Conservation (phyloP, 345 rosid genomes). For the Hypericum androsaemum region DNA sequence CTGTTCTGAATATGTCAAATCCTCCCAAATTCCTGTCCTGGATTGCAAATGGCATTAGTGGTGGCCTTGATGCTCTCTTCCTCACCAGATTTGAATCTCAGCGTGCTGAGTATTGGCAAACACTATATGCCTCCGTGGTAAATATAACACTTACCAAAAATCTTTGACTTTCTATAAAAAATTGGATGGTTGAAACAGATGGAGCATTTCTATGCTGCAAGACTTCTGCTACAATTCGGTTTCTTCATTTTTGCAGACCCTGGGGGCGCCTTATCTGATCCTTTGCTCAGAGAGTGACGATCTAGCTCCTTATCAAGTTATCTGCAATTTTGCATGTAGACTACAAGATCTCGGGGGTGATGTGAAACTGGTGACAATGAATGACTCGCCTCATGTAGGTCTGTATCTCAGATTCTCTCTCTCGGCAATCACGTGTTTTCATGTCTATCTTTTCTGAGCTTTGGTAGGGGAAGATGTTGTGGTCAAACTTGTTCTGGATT, state of each 20-base stretch:
- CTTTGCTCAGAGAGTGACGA: constrained; percentile 73
- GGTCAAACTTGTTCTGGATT: background rate
- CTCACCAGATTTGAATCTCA: constrained; percentile 78
- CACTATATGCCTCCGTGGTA: constrained; percentile 79
- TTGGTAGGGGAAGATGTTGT: background rate
- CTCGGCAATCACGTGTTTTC: background rate
- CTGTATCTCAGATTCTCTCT: constrained; percentile 19
- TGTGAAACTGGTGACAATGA: constrained; percentile 67
- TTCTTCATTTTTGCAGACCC: constrained; percentile 33
- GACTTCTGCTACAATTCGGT: constrained; percentile 1
- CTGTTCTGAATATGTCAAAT: constrained; percentile 52
- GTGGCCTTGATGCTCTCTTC: constrained; percentile 75
- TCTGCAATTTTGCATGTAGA: constrained; percentile 61
- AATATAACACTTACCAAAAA: constrained; percentile 18
- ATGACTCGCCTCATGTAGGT: constrained; percentile 89
- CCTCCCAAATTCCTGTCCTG: constrained; percentile 64
- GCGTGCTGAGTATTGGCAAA: constrained; percentile 90
- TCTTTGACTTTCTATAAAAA: too few relatives aligned
- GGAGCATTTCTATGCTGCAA: too few relatives aligned
- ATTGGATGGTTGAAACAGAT: too few relatives aligned
- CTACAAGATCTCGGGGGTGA: constrained; percentile 67
- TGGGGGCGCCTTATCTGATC: constrained; percentile 76
- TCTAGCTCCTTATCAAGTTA: constrained; percentile 65
- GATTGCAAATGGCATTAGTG: constrained; percentile 66
- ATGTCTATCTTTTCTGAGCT: constrained; percentile 2